Base-by-base conservation (phyloP, 2,329 filamentous ascomycete genomes). In the Parastagonospora nodorum region DNA sequence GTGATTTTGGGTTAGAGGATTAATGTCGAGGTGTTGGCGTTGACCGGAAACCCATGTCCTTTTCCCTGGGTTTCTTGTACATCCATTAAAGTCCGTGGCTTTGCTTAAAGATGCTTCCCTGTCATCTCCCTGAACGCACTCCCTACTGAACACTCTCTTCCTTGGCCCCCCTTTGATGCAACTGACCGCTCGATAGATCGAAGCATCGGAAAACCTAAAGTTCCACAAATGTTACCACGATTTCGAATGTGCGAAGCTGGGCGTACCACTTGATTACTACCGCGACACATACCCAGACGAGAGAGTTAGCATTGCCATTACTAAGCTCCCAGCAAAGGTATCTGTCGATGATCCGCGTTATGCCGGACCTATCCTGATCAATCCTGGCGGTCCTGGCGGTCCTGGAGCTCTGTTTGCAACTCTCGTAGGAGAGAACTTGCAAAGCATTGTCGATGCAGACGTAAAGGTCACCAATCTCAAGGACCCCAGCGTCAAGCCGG, bases 361-460 rank as follows among this genome's bases (percentile, higher is more conserved):
- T 63, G 73, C 69, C n/a, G 75, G 75, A 1, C 69, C 75, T 2
- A 59, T 78, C 7, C 48, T 78, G 9, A 53, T 76, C 51, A 79
- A 79, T 32, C 77, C 77, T 8, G 76, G 77, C 5, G 77, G 77
- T 1, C 76, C 76, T 1, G 75, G 77, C 19, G 76, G 74, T 11
- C 68, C 73, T 8, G 77, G 77, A 24, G 63, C 74, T 11, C 45
- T 55, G 3, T 63, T 73, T 14, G 66, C 72, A 2, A 46, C 70
- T 4, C 5, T 40, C 7, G 24, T 51, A 19, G 74, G 66, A 11
- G 50, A 48, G 12, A 15, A 54, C 4, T 33, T 74, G 14, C 71
- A 69, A 42, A 53, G 48, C 12, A 51, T 73, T 19, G 64, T 71
- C 8, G 72, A 72, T 48, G 60, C 65, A 11, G 40, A 45, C 14